A percentile compares a stretch with the other conserved stretches of the same genome.
Evolutionary conservation across 2,329 filamentous ascomycete genomes (phyloP).

Genomic region (Nigrograna mackinnonii): DNA sequence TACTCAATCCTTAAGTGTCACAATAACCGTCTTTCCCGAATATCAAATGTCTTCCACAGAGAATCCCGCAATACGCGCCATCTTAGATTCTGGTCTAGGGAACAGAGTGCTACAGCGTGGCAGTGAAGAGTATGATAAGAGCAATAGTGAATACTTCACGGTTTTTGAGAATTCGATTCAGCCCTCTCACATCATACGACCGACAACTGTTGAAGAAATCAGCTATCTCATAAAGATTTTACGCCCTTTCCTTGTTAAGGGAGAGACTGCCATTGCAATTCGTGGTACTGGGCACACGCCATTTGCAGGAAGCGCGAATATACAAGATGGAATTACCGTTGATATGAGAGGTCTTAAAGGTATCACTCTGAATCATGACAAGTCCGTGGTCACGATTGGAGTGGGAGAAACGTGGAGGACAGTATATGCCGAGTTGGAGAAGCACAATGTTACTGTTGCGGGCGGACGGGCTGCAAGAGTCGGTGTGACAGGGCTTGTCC

Average conservation of each 20-base stretch:
- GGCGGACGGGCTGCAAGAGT: constrained; percentile 31
- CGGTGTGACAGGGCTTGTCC: constrained; percentile 29
- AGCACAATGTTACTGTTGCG: constrained; percentile 17
- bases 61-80: too few relatives aligned
- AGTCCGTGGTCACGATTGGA: constrained; percentile 23
- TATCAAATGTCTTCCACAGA: too few relatives aligned
- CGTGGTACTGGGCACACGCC: constrained; percentile 47
- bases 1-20: too few relatives aligned
- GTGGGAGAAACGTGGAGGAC: constrained; percentile 36
- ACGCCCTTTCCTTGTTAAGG: constrained; percentile 17
- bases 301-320: constrained; percentile 32
- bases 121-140: too few relatives aligned
- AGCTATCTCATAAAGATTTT: constrained; percentile 21
- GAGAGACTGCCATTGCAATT: constrained; percentile 30
- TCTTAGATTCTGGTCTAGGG: too few relatives aligned
- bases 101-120: too few relatives aligned
- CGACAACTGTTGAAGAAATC: too few relatives aligned
- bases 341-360: constrained; percentile 29
- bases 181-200: too few relatives aligned
- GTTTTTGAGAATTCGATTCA: too few relatives aligned
- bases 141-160: too few relatives aligned
- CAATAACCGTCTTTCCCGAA: too few relatives aligned
- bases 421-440: constrained; percentile 36
- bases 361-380: constrained; percentile 19
- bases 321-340: constrained; percentile 34